Percentiles rank a stretch among this genome's conserved stretches.
These are phyloP conservation scores for Wickerhamomyces pijperi DNA, from an alignment of 805 yeast genomes.

Conservation along the genomic window DNA sequence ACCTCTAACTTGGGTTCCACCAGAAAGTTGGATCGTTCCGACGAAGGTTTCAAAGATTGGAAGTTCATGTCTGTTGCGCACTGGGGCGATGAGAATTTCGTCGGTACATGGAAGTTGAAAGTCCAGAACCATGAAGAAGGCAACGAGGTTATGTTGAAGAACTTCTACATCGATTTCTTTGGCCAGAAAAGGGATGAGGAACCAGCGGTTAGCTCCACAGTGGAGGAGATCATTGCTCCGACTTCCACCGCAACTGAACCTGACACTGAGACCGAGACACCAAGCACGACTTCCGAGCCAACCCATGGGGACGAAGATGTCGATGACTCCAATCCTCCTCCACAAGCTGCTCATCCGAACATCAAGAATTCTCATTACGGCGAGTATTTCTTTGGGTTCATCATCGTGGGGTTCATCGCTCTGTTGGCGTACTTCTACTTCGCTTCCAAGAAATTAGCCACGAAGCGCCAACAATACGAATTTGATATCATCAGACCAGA, in stretches of 20 bases:
- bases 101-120: conserved; percentile 73
- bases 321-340: conserved; percentile 16
- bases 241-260: too few species aligned
- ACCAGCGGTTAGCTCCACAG: conserved; percentile 6
- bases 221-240: conserved; percentile 1
- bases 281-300: too few species aligned
- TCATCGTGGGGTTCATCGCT: conserved; percentile 45
- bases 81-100: conserved; percentile 85
- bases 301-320: conserved; percentile 23
- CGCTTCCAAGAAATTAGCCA: conserved; percentile 31
- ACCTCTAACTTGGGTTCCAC: conserved; percentile 62
- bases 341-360: conserved; percentile 4
- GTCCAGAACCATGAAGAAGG: conserved; percentile 36
- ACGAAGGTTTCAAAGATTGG: conserved; percentile 67
- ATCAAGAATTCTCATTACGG: conserved; percentile 31
- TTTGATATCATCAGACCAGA: conserved; percentile 27
- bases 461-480: conserved; percentile 26
- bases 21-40: conserved; percentile 46
- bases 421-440: conserved; percentile 27
- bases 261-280: too few species aligned
- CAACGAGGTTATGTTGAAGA: conserved; percentile 32
- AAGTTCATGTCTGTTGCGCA: conserved; percentile 96
- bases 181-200: conserved; percentile 55
- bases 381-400: conserved; percentile 49
- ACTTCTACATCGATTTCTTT: conserved; percentile 74